Evolutionary conservation across 768 basidiomycete genomes (phyloP), one percentile per base, ranked within the genome.

Genomic region (Lactarius deliciosus): DNA sequence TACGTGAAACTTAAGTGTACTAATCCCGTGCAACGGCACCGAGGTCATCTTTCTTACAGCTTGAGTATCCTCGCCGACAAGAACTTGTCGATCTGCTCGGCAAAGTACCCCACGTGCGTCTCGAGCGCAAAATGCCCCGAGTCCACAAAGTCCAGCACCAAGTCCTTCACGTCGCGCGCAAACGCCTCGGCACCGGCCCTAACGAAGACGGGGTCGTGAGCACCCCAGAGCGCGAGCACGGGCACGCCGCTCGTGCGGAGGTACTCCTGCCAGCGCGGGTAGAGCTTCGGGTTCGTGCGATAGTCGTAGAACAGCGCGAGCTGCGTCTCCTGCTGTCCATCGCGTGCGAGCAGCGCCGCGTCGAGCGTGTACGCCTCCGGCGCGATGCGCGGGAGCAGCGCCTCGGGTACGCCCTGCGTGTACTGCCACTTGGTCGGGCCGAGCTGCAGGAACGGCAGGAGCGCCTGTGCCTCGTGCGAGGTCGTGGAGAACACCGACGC

Each of bases 211-310:
- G 62, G 40, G 66, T 85, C 83, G 65, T 79, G 76, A 68, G 74
- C 77, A 9, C 82, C 83, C 84, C 84, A 84, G 5, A 82, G 74
- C 0, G 78, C 82, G 2, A 84, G 75, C 18, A 82, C 66, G 1
- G 80, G 79, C 22, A 80, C 78, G 61, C 79, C 73, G 68, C 74
- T 72, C 43, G 76, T 68, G 22, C 75, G 72, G 69, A 85, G 75
- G 65, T 79, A 84, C 57, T 76, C 69, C 15, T 83, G 82, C 75
- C 80, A 82, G 16, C 72, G 50, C 0, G 82, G 80, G 69, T 85
- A 85, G 20, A 79, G 66, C 22, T 63, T 65, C 56, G 81, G 70
- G 72, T 85, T 85, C 53, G 63, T 79, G 59, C 72, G 68, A 68
- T 84, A 82, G 73, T 77, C 74, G 55, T 69, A 70, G 70, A 82